Conservation (phyloP, 352 stramenopile genomes). For the Phytophthora idaei region DNA sequence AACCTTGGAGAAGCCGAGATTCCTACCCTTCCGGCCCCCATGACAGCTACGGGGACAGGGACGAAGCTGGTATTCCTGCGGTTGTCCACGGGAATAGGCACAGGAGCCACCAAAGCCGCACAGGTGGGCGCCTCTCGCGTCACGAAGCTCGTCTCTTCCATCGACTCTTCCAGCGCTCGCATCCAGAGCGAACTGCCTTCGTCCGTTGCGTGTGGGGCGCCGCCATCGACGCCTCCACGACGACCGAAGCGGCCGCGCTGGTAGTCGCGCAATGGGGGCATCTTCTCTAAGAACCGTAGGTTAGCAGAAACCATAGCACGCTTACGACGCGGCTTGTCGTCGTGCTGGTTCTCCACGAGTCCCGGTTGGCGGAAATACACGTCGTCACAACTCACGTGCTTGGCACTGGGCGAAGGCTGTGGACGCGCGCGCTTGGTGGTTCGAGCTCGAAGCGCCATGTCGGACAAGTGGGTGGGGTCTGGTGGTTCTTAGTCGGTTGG, state of each 20-base stretch:
- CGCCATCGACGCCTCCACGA: slow-evolving; percentile 68
- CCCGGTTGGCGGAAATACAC: slow-evolving; percentile 17
- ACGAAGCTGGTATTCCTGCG: slow-evolving; percentile 21
- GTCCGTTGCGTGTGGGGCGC: slow-evolving; percentile 28
- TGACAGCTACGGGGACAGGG: slow-evolving; percentile 20
- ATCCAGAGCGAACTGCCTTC: slow-evolving; percentile 48
- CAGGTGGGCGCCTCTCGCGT: slow-evolving; percentile 43
- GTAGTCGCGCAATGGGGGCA: slow-evolving; percentile 64
- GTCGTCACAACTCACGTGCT: slow-evolving; percentile 27
- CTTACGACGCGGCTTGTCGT: slow-evolving; percentile 48
- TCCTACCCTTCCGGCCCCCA: slow-evolving; percentile 4
- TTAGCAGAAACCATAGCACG: slow-evolving; percentile 60
- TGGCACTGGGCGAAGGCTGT: slow-evolving; percentile 25
- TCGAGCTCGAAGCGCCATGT: slow-evolving; percentile 28
- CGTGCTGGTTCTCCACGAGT: slow-evolving; percentile 13
- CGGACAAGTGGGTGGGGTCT: slow-evolving; percentile 6
- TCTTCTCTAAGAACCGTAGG: slow-evolving; percentile 71
- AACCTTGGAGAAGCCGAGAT: slow-evolving; percentile 4
- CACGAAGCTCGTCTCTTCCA: slow-evolving; percentile 77
- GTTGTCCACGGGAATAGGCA: slow-evolving; percentile 24
- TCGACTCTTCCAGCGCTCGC: slow-evolving; percentile 64
- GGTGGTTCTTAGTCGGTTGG: slow-evolving; percentile 5
- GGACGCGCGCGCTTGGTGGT: slow-evolving; percentile 32
- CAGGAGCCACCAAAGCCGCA: slow-evolving; percentile 53
- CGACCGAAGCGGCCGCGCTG: slow-evolving; percentile 63